Conservation (phyloP, 2,329 filamentous ascomycete species). For the Tolypocladium sp. region DNA sequence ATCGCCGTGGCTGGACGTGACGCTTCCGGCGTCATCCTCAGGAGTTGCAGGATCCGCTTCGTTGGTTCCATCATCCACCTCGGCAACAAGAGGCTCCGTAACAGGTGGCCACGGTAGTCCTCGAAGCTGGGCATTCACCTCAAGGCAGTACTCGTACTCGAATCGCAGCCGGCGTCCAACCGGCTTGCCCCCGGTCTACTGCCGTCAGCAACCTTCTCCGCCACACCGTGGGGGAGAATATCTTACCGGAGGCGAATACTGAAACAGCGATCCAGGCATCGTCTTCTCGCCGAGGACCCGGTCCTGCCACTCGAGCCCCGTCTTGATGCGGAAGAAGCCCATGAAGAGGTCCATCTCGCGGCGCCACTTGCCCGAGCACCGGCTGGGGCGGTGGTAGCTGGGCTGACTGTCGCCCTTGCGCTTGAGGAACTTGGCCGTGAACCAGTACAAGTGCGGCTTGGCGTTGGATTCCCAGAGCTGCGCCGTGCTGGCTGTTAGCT, state of each 20-base stretch:
- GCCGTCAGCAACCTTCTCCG: neutral
- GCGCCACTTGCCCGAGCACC: conserved; percentile 27
- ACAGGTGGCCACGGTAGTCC: conserved; percentile 16
- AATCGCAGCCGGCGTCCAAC: conserved; percentile 24
- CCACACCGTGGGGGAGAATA: neutral
- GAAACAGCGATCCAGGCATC: conserved; percentile 23
- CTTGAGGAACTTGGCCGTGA: conserved; percentile 42
- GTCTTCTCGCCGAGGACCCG: conserved; percentile 29
- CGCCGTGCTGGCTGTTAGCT: neutral
- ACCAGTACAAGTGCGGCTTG: conserved; percentile 50
- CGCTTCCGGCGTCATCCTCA: neutral
- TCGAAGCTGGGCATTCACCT: conserved; percentile 21
- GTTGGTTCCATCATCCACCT: neutral
- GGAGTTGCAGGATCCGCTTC: neutral
- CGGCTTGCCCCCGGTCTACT: conserved; percentile 26
- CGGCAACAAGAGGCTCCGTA: neutral
- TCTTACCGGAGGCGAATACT: conserved; percentile 39
- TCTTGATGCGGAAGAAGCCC: conserved; percentile 47
- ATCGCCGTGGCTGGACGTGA: neutral
- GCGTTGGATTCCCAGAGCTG: conserved; percentile 61
- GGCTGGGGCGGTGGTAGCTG: conserved; percentile 27
- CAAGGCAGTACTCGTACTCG: conserved; percentile 20
- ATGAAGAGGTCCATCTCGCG: conserved; percentile 42
- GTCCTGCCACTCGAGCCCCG: conserved; percentile 51
- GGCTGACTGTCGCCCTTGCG: conserved; percentile 26